These are phyloP conservation scores for Spizellomyces punctatus DNA, from an alignment of 192 early-diverging fungal species.

Conservation along the genomic window DNA sequence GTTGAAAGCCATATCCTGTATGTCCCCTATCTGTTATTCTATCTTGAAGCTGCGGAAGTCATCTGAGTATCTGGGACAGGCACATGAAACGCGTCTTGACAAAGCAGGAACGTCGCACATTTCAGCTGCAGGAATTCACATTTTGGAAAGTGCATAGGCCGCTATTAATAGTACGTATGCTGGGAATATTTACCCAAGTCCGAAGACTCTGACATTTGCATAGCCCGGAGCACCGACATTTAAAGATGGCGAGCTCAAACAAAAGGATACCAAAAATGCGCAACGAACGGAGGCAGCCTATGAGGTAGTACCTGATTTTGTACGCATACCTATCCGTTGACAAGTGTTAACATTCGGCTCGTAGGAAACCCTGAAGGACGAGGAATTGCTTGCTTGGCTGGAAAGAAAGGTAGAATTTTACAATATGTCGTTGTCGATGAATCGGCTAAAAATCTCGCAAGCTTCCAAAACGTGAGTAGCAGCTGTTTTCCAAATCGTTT, in stretches of 20 bases:
- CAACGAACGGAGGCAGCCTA: conserved; percentile 4
- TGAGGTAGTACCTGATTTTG: conserved; percentile 2
- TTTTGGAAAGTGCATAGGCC: conserved; percentile 45
- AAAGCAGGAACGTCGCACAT: conserved; percentile 37
- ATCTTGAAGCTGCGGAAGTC: neutral
- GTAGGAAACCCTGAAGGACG: conserved; percentile 19
- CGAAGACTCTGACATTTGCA: neutral
- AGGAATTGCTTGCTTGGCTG: conserved; percentile 25
- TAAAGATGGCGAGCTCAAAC: neutral
- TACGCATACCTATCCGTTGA: neutral
- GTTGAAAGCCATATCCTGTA: conserved; percentile 37
- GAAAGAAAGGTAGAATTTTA: conserved; percentile 36
- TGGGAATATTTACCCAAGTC: neutral
- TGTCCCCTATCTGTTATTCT: neutral
- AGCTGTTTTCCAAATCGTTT: conserved; percentile 4
- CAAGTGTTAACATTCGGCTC: neutral
- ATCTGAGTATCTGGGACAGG: neutral
- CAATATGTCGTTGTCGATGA: conserved; percentile 32
- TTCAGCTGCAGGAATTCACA: conserved; percentile 39
- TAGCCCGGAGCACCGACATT: neutral
- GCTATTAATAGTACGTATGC: neutral
- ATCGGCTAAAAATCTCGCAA: conserved; percentile 36
- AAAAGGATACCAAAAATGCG: neutral
- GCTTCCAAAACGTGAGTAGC: conserved; percentile 34
- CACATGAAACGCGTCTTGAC: conserved; percentile 23